Evolutionary conservation across 2,329 filamentous ascomycete species (phyloP).

Genomic region (Alternaria hordeiaustralica): DNA sequence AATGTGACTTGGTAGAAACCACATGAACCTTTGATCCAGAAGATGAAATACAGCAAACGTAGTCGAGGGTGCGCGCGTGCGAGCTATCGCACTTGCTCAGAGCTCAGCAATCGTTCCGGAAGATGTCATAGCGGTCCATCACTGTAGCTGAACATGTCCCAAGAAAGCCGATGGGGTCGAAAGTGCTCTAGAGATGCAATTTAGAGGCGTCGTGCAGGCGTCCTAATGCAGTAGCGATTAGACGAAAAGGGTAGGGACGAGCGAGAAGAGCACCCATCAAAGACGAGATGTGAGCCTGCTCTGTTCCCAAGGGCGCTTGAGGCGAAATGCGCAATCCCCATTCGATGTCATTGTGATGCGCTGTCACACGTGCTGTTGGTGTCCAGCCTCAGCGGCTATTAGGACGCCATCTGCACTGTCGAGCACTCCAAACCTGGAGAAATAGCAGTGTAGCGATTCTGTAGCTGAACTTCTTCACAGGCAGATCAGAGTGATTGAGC

Average conservation of each 20-base stretch:
- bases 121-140: not conserved
- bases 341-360: slow-evolving; percentile 5
- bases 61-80: not conserved
- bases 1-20: not conserved
- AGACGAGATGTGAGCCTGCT: not conserved
- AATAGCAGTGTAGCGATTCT: not conserved
- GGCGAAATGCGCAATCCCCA: not conserved
- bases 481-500: not conserved
- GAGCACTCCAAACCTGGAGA: not conserved
- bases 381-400: slow-evolving; percentile 21
- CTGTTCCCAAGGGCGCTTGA: slow-evolving; percentile 2
- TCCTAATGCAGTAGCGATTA: not conserved
- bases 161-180: not conserved
- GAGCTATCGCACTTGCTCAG: not conserved
- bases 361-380: slow-evolving; percentile 13
- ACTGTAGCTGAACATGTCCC: not conserved
- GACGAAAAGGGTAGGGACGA: not conserved
- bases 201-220: not conserved
- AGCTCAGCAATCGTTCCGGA: not conserved
- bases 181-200: not conserved
- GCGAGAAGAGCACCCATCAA: not conserved
- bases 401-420: slow-evolving; percentile 7
- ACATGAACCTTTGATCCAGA: not conserved
- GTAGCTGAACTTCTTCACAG: not conserved
- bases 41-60: not conserved